Evolutionary conservation across 345 rosid species (phyloP).

Genomic region (Ailanthus altissimus): DNA sequence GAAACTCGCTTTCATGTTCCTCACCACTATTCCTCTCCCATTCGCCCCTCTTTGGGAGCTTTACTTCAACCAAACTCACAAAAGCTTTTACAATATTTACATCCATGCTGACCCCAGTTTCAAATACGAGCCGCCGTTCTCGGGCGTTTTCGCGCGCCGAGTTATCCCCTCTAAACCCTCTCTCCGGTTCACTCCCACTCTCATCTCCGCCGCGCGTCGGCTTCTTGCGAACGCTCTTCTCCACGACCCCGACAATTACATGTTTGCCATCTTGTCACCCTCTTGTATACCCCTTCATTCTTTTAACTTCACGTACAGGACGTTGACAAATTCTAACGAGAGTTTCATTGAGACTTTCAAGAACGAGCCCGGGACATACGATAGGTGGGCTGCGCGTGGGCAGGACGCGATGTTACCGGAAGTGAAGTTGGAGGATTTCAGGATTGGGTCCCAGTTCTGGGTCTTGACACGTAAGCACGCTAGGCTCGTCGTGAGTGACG

Average conservation of each 20-base stretch:
- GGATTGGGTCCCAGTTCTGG: slow-evolving; percentile 94
- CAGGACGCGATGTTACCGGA: slow-evolving; percentile 68
- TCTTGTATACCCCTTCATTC: slow-evolving; percentile 72
- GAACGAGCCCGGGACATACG: slow-evolving; percentile 54
- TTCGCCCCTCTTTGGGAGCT: slow-evolving; percentile 69
- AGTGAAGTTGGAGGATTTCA: slow-evolving; percentile 62
- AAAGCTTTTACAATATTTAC: slow-evolving; percentile 57
- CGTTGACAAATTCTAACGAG: slow-evolving; percentile 36
- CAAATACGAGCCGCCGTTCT: slow-evolving; percentile 43
- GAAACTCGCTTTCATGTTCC: slow-evolving; percentile 73
- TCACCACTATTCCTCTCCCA: slow-evolving; percentile 65
- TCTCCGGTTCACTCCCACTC: slow-evolving; percentile 54
- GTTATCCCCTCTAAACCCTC: slow-evolving; percentile 60
- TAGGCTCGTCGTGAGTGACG: slow-evolving; percentile 57
- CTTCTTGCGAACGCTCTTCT: slow-evolving; percentile 68
- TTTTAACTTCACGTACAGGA: slow-evolving; percentile 53
- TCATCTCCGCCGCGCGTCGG: slow-evolving; percentile 70
- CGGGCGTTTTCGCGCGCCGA: slow-evolving; percentile 57
- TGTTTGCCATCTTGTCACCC: slow-evolving; percentile 71
- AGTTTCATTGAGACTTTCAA: slow-evolving; percentile 76
- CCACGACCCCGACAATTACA: slow-evolving; percentile 53
- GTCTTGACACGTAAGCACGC: slow-evolving; percentile 69
- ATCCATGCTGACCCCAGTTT: slow-evolving; percentile 68
- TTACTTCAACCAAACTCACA: slow-evolving; percentile 45
- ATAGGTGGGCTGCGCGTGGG: slow-evolving; percentile 85